phyloP scores from a whole-genome alignment of 345 rosid genomes.

The Camelina neglecta region DNA sequence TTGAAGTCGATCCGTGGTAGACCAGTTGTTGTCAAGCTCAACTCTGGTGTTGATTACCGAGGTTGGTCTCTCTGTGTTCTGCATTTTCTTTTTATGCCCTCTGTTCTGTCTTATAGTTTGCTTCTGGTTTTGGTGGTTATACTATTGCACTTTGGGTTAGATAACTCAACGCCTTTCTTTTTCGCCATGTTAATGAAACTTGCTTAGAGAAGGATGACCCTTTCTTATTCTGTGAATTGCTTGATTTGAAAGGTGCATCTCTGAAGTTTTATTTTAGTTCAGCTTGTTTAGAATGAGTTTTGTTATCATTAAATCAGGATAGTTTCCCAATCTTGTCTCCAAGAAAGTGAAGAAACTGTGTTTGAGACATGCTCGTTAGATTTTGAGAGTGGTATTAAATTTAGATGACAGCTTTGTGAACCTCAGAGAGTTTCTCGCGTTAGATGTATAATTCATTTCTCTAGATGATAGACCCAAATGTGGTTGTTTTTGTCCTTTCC shows the following conservation, averaged over 20 bases:
- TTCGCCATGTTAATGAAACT: background rate
- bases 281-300: background rate
- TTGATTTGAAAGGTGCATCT: background rate
- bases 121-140: background rate
- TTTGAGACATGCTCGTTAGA: background rate
- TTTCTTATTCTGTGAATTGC: background rate
- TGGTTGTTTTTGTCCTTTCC: background rate
- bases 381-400: background rate
- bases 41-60: slow-evolving; percentile 84
- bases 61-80: slow-evolving; percentile 46
- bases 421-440: background rate
- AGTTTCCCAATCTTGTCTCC: background rate
- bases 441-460: background rate
- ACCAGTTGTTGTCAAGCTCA: slow-evolving; percentile 82
- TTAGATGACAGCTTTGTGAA: slow-evolving; percentile 5
- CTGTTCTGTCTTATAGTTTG: background rate
- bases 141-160: background rate
- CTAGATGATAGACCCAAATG: background rate
- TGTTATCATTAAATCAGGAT: background rate
- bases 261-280: background rate
- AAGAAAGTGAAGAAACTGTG: background rate
- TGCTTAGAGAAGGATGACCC: background rate
- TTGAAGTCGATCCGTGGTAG: slow-evolving; percentile 84
- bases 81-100: background rate
- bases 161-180: background rate